Conservation (phyloP, 495 filamentous ascomycete genomes). For the Penicillium macrosclerotiorum region DNA sequence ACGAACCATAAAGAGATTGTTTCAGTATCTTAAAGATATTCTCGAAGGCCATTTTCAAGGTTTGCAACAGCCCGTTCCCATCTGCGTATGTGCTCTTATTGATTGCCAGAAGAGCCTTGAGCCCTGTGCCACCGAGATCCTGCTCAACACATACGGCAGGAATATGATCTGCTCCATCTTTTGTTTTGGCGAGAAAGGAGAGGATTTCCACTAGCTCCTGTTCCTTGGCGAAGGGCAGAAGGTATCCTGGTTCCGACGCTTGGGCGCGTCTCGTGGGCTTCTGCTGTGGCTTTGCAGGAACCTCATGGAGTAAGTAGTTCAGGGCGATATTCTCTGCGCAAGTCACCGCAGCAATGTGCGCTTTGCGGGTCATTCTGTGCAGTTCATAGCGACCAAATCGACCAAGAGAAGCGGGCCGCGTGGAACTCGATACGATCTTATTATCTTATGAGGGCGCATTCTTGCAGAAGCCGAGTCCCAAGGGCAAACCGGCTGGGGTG, state of each 20-base stretch:
- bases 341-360: background rate
- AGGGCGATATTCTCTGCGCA: slow-evolving; percentile 2
- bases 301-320: slow-evolving; percentile 1
- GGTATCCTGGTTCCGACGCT: too few relatives aligned
- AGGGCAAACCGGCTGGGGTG: too few relatives aligned
- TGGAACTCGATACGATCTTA: background rate
- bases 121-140: background rate
- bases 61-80: slow-evolving; percentile 12
- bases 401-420: background rate
- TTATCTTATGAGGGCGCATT: background rate
- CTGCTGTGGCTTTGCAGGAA: background rate
- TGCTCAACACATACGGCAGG: slow-evolving; percentile 14
- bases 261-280: background rate
- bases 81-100: slow-evolving; percentile 16
- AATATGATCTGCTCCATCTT: slow-evolving; percentile 14
- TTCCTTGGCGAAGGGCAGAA: slow-evolving; percentile 13
- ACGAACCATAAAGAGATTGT: slow-evolving; percentile 9
- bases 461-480: background rate
- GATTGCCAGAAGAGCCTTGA: slow-evolving; percentile 13
- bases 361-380: background rate
- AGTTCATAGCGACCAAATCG: background rate
- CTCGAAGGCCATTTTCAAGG: slow-evolving; percentile 9
- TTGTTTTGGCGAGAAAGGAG: slow-evolving; percentile 16
- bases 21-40: slow-evolving; percentile 10
- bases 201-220: slow-evolving; percentile 7